These are phyloP conservation scores for Kuraishia piskuri DNA, from an alignment of 805 yeast species.

Conservation along the genomic window DNA sequence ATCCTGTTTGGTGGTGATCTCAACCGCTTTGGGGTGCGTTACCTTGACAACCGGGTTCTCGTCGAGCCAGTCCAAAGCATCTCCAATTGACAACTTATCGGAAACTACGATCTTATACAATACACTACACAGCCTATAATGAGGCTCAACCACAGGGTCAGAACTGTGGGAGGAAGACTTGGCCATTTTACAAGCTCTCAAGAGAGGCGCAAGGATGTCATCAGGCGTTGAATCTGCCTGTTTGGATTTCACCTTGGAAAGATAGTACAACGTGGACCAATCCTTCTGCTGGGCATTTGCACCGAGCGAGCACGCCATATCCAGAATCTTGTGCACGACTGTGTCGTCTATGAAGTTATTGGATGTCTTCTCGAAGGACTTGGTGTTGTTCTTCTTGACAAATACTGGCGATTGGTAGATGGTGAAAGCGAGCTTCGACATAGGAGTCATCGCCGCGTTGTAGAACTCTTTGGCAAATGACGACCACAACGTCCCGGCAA, in stretches of 20 bases:
- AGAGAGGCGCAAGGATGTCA: constrained; percentile 30
- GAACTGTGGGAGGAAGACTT: constrained; percentile 25
- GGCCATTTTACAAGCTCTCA: constrained; percentile 37
- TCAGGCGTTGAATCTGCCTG: constrained; percentile 18
- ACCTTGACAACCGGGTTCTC: constrained; percentile 23
- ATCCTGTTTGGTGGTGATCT: constrained; percentile 11
- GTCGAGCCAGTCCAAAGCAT: constrained; percentile 32
- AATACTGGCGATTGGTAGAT: constrained; percentile 26
- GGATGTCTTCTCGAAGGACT: constrained; percentile 10
- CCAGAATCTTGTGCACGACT: constrained; percentile 25
- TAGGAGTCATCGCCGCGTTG: constrained; percentile 51
- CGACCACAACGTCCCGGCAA: constrained; percentile 38
- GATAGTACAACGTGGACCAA: constrained; percentile 56
- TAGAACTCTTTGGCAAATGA: constrained; percentile 50
- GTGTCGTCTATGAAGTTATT: constrained; percentile 3
- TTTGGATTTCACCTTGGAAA: constrained; percentile 52
- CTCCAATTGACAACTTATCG: constrained; percentile 23
- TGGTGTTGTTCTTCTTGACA: constrained; percentile 14
- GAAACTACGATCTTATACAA: constrained; percentile 45
- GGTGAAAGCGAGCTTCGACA: constrained; percentile 52
- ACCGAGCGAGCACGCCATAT: constrained; percentile 38
- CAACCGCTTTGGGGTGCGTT: constrained; percentile 8
- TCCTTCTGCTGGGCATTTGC: constrained; percentile 31
- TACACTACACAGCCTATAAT: constrained; percentile 52
- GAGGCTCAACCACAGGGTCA: constrained; percentile 71